Percentiles rank a stretch among this genome's conserved stretches.
phyloP scores from a whole-genome alignment of 495 filamentous ascomycete genomes.

The Pyronema omphalodes region DNA sequence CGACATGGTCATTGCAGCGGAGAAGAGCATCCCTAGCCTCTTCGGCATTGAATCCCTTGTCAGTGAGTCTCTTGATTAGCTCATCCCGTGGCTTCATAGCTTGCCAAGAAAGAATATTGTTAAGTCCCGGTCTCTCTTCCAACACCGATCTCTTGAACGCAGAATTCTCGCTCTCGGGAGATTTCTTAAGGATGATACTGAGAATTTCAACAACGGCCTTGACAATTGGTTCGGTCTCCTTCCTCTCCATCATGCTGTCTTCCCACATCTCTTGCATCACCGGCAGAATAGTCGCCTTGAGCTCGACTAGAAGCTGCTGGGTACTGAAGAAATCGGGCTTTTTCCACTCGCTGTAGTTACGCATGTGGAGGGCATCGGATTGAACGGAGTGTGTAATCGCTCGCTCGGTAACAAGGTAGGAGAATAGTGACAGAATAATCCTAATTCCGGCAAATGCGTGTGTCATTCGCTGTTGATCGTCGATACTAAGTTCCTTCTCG shows the following conservation, averaged over 20 bases:
- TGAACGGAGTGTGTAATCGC: slow-evolving; percentile 55
- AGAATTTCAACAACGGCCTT: slow-evolving; percentile 72
- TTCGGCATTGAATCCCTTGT: slow-evolving; percentile 21
- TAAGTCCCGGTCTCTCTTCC: slow-evolving; percentile 26
- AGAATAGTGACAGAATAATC: slow-evolving; percentile 70
- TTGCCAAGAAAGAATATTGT: slow-evolving; percentile 25
- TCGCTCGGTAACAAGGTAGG: slow-evolving; percentile 55
- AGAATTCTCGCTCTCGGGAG: slow-evolving; percentile 40
- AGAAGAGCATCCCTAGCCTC: slow-evolving; percentile 14
- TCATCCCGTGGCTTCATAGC: slow-evolving; percentile 21
- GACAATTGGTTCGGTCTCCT: slow-evolving; percentile 48
- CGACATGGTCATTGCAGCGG: slow-evolving; percentile 18
- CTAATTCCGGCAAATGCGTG: slow-evolving; percentile 52
- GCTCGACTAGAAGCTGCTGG: slow-evolving; percentile 69
- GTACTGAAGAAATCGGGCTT: slow-evolving; percentile 50
- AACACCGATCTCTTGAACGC: slow-evolving; percentile 24
- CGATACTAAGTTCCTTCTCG: slow-evolving; percentile 26
- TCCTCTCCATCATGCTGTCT: slow-evolving; percentile 49
- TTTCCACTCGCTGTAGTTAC: slow-evolving; percentile 32
- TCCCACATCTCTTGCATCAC: slow-evolving; percentile 65
- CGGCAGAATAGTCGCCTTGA: slow-evolving; percentile 67
- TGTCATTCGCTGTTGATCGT: slow-evolving; percentile 32
- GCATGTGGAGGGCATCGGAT: slow-evolving; percentile 40
- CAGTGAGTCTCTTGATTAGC: slow-evolving; percentile 17
- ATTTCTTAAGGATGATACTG: slow-evolving; percentile 55